A percentile compares a stretch with the other conserved stretches of the same genome.
These are phyloP conservation scores for Xanthoconium stramineum DNA, from an alignment of 768 basidiomycete species.

Conservation along the genomic window DNA sequence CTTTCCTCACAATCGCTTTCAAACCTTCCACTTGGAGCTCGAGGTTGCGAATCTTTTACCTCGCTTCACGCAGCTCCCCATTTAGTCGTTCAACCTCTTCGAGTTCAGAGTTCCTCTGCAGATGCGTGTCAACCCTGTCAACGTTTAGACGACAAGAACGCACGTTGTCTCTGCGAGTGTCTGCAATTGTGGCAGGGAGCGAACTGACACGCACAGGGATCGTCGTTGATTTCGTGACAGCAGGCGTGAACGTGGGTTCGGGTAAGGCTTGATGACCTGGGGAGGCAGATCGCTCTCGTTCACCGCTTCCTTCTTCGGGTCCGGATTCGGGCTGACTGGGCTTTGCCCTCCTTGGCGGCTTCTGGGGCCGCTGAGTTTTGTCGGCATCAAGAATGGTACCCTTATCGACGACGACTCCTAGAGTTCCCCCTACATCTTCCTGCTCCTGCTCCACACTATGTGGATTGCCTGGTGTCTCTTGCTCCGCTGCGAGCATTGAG, in stretches of 20 bases:
- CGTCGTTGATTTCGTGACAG: slow-evolving; percentile 31
- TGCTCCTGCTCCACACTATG: too few species aligned
- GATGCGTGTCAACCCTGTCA: background rate
- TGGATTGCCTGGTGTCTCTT: too few species aligned
- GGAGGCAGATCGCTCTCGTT: too few species aligned
- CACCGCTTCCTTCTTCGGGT: too few species aligned
- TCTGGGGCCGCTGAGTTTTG: too few species aligned
- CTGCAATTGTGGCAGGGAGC: background rate
- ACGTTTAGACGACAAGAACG: slow-evolving; percentile 14
- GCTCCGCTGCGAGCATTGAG: too few species aligned
- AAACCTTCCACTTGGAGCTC: slow-evolving; percentile 80
- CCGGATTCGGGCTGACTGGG: too few species aligned
- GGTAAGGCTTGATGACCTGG: slow-evolving; percentile 11
- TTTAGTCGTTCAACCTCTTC: slow-evolving; percentile 62
- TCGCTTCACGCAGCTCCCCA: slow-evolving; percentile 71
- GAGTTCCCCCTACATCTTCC: too few species aligned
- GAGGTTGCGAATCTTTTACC: slow-evolving; percentile 77
- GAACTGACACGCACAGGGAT: slow-evolving; percentile 16
- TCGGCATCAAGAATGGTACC: too few species aligned
- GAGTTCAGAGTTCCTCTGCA: slow-evolving; percentile 27
- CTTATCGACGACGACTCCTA: too few species aligned
- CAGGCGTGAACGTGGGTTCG: slow-evolving; percentile 33
- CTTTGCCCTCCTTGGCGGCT: too few species aligned
- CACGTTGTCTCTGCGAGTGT: slow-evolving; percentile 28
- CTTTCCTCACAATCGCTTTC: slow-evolving; percentile 72